Evolutionary conservation across 257 asterid genomes (phyloP), one percentile per base, ranked within the genome.

Genomic region (Agastache rugosa): DNA sequence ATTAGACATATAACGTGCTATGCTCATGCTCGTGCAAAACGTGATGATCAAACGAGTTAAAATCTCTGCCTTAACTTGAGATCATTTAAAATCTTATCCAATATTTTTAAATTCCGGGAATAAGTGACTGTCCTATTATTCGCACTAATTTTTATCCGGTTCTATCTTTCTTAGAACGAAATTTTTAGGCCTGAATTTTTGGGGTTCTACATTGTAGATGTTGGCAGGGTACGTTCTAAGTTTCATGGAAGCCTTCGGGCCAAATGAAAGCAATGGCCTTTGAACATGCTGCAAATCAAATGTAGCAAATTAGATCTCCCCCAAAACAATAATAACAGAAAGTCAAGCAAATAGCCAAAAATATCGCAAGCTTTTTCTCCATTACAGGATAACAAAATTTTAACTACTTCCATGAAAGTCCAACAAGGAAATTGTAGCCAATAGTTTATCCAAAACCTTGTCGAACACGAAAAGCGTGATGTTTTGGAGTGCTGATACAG

Each of bases 211-310:
- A n/a, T n/a, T n/a, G 87, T 87, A 88, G 74, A 92, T 94, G 83
- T 89, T 86, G 64, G 87, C 80, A 2, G 99, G 97, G 80, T 75
- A 68, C 6, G 99, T 90, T 78, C 83, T 83, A 63, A 92, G 96
- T 82, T 89, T 87, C 87, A 85, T 80, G 81, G 96, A 87, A 75
- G 93, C 87, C 80, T 92, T 92, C 2, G 99, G 99, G 59, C 99
- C 98, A 85, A 94, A 94, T 8, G 97, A 94, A 74, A 88, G 87
- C 75, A 92, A 79, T 37, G 97, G 96, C 59, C 98, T 93, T 75
- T 92, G 99, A 75, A 94, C 95, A 81, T 92, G 99, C 98, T 93
- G 90, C 87, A 85, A 69, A 84, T 63, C 62, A 77, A 53, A 71
- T 22, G 41, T 11, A 60, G 42, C 31, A 44, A 71, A n/a, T 83